Evolutionary conservation across 805 yeast species (phyloP).

Genomic region (Alloascoidea africana): DNA sequence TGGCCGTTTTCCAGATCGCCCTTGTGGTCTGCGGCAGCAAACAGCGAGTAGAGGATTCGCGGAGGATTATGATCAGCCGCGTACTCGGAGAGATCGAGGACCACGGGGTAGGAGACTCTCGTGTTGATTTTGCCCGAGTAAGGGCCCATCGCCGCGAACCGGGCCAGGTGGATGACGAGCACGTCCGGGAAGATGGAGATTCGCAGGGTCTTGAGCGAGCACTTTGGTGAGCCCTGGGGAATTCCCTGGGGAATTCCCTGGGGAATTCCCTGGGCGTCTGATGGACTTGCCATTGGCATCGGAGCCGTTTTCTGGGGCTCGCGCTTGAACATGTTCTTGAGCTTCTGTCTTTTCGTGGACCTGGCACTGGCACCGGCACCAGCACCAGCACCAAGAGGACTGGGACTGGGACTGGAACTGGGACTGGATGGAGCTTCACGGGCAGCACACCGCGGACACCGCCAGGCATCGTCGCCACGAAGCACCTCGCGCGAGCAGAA

Average conservation of each 20-base stretch:
- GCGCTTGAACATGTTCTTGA: too few species aligned
- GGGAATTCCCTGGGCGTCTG: not conserved
- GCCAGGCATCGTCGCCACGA: constrained; percentile 73
- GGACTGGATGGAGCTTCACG: constrained; percentile 1
- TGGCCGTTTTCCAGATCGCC: constrained; percentile 83
- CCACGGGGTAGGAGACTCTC: constrained; percentile 51
- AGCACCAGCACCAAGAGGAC: too few species aligned
- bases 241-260: not conserved
- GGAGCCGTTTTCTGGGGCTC: too few species aligned
- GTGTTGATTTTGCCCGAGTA: constrained; percentile 42
- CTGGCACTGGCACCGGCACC: not conserved
- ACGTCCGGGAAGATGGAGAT: constrained; percentile 70
- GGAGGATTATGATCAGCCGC: constrained; percentile 32
- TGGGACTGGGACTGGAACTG: not conserved
- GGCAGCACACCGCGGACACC: constrained; percentile 59
- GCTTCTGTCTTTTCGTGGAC: not conserved
- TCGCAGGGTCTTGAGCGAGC: constrained; percentile 45
- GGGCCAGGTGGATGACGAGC: constrained; percentile 65
- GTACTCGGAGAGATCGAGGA: constrained; percentile 43
- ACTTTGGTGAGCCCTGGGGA: not conserved
- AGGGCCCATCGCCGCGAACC: constrained; percentile 37
- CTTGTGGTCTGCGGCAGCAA: constrained; percentile 72
- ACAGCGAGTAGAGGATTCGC: constrained; percentile 64
- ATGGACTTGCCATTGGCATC: too few species aligned
- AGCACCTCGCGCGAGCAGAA: constrained; percentile 64